These are phyloP conservation scores for Penicillium nucicola DNA, from an alignment of 495 filamentous ascomycete species.

Conservation along the genomic window DNA sequence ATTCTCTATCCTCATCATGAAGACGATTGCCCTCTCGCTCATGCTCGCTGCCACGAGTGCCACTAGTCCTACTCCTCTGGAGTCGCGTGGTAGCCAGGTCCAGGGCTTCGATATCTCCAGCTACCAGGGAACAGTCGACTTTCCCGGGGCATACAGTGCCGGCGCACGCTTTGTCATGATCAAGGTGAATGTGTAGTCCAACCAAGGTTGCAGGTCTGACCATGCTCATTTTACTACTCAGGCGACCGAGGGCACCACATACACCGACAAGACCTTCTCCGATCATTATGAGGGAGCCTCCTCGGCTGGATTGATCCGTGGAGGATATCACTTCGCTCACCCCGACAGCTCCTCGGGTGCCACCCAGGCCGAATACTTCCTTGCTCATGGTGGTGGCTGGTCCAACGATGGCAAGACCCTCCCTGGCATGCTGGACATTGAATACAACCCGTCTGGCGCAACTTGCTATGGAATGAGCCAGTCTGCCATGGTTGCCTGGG, in stretches of 20 bases:
- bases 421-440: conserved; percentile 66
- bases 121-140: conserved; percentile 58
- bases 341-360: conserved; percentile 48
- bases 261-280: conserved; percentile 50
- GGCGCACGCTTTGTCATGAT: conserved; percentile 69
- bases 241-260: conserved; percentile 60
- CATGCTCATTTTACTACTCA: conserved; percentile 18
- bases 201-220: too few relatives aligned
- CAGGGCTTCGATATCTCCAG: conserved; percentile 65
- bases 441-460: conserved; percentile 44
- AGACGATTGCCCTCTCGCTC: conserved; percentile 11
- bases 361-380: conserved; percentile 56
- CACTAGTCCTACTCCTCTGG: conserved; percentile 18
- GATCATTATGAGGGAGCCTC: conserved; percentile 54
- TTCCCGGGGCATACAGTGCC: conserved; percentile 47
- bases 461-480: conserved; percentile 52
- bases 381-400: conserved; percentile 62
- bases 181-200: conserved; percentile 42
- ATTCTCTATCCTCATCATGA: conserved; percentile 8
- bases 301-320: conserved; percentile 54
- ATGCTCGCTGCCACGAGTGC: conserved; percentile 16
- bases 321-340: conserved; percentile 64
- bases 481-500: conserved; percentile 57
- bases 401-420: conserved; percentile 58
- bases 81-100: conserved; percentile 41